Conservation (phyloP, 169 alveolate species). For the Toxoplasma gondii region DNA sequence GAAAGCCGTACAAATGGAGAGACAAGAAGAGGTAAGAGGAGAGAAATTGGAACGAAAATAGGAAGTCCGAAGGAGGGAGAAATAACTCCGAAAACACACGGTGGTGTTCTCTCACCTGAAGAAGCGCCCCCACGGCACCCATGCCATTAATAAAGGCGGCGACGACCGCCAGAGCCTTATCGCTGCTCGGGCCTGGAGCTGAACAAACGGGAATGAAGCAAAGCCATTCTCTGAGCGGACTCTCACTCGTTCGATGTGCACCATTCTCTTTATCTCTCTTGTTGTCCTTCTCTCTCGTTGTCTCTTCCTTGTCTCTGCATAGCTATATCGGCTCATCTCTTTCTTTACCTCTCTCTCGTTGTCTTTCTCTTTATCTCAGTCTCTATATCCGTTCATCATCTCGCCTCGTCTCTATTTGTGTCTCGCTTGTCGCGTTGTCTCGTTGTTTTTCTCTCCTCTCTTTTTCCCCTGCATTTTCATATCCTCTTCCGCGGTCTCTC, state of each 20-base stretch:
- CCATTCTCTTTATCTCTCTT: no score
- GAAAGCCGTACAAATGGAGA: background rate
- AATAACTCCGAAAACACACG: background rate
- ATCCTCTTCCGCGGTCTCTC: background rate
- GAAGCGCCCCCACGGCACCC: slow-evolving; percentile 76
- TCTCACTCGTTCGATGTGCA: no score
- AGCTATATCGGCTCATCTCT: background rate
- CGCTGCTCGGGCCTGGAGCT: slow-evolving; percentile 42
- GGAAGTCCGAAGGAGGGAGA: background rate
- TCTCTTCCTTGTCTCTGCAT: background rate
- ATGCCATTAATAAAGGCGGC: slow-evolving; percentile 74
- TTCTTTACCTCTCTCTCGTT: background rate
- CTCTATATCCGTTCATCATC: background rate
- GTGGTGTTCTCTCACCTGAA: slow-evolving; percentile 51
- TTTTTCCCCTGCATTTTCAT: background rate
- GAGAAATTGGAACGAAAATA: background rate
- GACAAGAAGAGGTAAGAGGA: background rate
- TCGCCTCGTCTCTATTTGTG: background rate
- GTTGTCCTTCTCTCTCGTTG: no score
- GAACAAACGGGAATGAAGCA: background rate
- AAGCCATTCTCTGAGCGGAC: no score
- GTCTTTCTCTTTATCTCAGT: no score
- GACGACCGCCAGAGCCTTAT: slow-evolving; percentile 65
- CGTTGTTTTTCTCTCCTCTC: background rate
- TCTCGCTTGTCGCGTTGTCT: background rate